These are phyloP conservation scores for Scenedesmus sp. DNA, from an alignment of 163 green algal species.

Conservation along the genomic window DNA sequence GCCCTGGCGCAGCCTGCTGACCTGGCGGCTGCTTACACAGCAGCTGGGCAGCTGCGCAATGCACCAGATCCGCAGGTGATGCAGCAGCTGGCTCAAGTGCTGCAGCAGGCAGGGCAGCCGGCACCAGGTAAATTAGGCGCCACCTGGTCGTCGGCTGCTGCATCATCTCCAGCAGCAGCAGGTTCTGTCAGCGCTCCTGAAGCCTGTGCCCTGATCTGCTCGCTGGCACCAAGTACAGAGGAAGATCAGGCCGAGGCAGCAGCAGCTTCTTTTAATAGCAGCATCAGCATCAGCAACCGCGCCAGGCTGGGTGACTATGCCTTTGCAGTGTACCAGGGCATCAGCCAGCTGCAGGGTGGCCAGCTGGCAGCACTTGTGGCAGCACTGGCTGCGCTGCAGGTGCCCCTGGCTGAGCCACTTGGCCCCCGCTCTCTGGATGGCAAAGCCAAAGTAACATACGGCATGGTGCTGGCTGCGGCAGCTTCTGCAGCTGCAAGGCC, in stretches of 20 bases:
- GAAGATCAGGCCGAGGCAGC: not conserved
- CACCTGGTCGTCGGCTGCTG: not conserved
- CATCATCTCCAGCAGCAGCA: not conserved
- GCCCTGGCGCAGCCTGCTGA: not conserved
- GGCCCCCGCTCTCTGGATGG: not conserved
- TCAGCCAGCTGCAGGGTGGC: not conserved
- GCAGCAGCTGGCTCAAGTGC: not conserved
- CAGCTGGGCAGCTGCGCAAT: not conserved
- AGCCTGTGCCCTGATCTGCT: not conserved
- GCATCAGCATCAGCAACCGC: not conserved
- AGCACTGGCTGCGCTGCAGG: not conserved
- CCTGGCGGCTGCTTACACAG: not conserved
- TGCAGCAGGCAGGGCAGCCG: not conserved
- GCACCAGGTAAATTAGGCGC: not conserved
- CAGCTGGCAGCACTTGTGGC: not conserved
- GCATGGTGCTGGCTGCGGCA: not conserved
- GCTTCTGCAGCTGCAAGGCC: not conserved
- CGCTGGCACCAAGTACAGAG: not conserved
- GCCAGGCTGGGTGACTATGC: conserved; percentile 6
- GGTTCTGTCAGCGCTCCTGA: not conserved
- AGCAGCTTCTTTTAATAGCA: not conserved
- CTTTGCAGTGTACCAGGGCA: not conserved
- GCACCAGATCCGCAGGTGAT: not conserved
- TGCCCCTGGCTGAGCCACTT: not conserved
- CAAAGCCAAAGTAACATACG: not conserved